phyloP scores from a whole-genome alignment of 2,329 filamentous ascomycete genomes.

The Dryadomyces quercus-mongolicae region DNA sequence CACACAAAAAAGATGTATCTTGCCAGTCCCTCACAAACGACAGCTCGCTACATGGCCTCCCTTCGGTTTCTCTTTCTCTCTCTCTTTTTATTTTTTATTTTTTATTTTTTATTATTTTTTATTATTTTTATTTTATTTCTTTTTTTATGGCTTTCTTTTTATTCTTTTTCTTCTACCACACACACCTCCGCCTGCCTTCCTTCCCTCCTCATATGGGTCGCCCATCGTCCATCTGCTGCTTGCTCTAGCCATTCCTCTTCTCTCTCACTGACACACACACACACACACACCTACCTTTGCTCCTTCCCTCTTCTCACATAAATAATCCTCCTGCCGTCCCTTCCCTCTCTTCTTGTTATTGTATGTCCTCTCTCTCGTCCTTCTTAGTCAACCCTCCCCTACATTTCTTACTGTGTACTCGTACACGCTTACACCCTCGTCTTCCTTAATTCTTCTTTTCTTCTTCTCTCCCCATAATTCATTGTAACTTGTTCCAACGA shows the following conservation, averaged over 20 bases:
- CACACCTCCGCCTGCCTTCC: slow-evolving; percentile 9
- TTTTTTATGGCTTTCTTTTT: neutral
- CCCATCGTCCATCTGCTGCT: slow-evolving; percentile 4
- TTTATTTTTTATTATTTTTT: slow-evolving; percentile 1
- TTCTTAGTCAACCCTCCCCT: neutral
- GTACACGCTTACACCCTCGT: neutral
- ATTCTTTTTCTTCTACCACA: slow-evolving; percentile 10
- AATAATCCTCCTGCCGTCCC: slow-evolving; percentile 9
- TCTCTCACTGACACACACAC: neutral
- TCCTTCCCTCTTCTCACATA: slow-evolving; percentile 10
- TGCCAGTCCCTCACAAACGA: neutral
- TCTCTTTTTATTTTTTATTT: slow-evolving; percentile 1
- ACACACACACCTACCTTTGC: neutral
- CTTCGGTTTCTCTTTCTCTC: neutral
- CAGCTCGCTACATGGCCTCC: neutral
- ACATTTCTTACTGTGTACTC: neutral
- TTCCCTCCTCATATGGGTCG: slow-evolving; percentile 9
- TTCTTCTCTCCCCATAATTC: neutral
- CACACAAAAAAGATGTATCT: neutral
- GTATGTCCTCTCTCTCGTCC: neutral
- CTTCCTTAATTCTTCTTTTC: neutral
- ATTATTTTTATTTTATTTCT: slow-evolving; percentile 3
- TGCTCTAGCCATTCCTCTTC: neutral
- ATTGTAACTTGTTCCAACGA: too few species aligned
- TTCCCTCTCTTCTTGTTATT: neutral